These are phyloP conservation scores for Paxillus rubicundulus DNA, from an alignment of 768 basidiomycete species.

Conservation along the genomic window DNA sequence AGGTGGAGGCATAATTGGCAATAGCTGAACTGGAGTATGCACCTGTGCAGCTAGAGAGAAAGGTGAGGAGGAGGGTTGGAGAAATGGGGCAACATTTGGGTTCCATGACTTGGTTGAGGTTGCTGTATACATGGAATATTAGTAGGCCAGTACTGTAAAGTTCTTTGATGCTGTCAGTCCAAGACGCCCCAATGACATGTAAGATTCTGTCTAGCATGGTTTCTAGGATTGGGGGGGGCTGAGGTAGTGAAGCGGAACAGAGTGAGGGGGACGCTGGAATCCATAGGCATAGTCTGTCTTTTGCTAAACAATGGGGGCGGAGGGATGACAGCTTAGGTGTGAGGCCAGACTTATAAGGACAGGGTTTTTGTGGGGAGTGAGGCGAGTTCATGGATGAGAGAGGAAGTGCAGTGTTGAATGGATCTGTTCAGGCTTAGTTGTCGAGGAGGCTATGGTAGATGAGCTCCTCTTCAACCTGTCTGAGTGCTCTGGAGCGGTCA, in stretches of 20 bases:
- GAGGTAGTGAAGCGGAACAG: background rate
- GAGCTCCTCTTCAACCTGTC: background rate
- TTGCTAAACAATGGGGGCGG: background rate
- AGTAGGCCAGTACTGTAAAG: constrained; percentile 40
- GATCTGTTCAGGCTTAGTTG: background rate
- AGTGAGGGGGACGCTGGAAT: constrained; percentile 6
- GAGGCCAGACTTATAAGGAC: background rate
- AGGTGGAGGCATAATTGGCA: too few species aligned
- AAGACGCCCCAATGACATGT: constrained; percentile 20
- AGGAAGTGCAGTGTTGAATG: background rate
- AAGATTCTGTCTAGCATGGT: constrained; percentile 20
- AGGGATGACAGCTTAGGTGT: background rate
- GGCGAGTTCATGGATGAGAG: background rate
- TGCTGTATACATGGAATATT: constrained; percentile 40
- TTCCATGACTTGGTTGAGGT: constrained; percentile 34
- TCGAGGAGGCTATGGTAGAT: background rate
- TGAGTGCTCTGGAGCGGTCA: too few species aligned
- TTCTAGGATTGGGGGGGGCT: background rate
- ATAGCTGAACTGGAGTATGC: constrained; percentile 33
- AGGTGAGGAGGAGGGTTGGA: constrained; percentile 23
- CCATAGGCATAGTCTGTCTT: background rate
- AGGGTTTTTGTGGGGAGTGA: background rate
- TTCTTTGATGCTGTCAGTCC: constrained; percentile 31
- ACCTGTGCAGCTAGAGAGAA: constrained; percentile 32
- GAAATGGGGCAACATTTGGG: constrained; percentile 26